Conservation (phyloP, 345 rosid species). For the Geranium brycei region DNA sequence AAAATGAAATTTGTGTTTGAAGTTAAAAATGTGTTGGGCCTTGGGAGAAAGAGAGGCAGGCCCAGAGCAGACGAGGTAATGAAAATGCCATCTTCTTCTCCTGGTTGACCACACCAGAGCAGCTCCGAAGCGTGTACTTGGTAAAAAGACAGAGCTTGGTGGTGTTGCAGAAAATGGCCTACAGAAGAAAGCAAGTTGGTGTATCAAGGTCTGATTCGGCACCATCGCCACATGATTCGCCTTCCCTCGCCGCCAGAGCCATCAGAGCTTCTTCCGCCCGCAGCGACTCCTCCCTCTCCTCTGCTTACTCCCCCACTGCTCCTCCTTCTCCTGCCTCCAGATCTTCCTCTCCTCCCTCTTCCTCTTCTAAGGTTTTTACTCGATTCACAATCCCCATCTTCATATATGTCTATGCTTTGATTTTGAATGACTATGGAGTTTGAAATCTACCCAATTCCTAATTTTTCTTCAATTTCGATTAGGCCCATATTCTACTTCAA, state of each 20-base stretch:
- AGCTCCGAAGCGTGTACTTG: too few species aligned
- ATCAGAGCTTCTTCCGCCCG: constrained; percentile 70
- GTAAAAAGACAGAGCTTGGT: too few species aligned
- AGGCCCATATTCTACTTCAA: neutral
- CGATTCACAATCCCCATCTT: neutral
- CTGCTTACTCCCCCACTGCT: constrained; percentile 24
- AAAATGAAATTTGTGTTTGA: too few species aligned
- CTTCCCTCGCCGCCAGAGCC: constrained; percentile 64
- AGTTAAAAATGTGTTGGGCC: too few species aligned
- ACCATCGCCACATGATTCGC: constrained; percentile 18
- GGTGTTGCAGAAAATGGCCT: constrained; percentile 21
- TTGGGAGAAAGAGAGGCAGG: too few species aligned
- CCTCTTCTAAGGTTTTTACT: neutral
- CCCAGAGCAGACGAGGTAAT: too few species aligned
- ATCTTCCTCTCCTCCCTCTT: neutral
- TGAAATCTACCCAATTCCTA: neutral
- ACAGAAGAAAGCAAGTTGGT: constrained; percentile 23
- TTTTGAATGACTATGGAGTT: too few species aligned
- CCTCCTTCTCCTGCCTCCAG: neutral
- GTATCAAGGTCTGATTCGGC: constrained; percentile 1
- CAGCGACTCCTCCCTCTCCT: constrained; percentile 56
- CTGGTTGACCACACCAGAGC: too few species aligned
- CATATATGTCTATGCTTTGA: too few species aligned
- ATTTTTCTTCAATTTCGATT: neutral
- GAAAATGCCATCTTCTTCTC: too few species aligned